Percentiles rank a stretch among this genome's conserved stretches.
Evolutionary conservation across 2,329 filamentous ascomycete genomes (phyloP).

Genomic region (Emmonsiellopsis sp.): DNA sequence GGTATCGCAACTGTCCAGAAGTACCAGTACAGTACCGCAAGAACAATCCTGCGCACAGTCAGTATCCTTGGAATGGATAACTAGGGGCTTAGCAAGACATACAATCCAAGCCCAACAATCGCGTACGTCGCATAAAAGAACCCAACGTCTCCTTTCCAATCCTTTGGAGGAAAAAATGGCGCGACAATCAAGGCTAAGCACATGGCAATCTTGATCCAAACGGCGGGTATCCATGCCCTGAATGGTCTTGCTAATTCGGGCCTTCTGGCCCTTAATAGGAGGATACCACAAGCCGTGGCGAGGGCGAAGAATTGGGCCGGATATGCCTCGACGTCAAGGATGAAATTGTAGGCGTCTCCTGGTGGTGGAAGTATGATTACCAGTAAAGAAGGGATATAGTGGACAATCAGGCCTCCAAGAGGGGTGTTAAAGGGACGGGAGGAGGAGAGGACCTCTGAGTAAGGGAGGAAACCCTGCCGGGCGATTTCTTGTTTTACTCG

Average conservation of each 20-base stretch:
- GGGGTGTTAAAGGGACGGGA: conserved; percentile 60
- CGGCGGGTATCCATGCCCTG: conserved; percentile 54
- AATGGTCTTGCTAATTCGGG: conserved; percentile 57
- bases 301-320: conserved; percentile 53
- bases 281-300: conserved; percentile 48
- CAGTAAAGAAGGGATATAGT: conserved; percentile 59
- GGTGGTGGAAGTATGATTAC: conserved; percentile 59
- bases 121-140: conserved; percentile 48
- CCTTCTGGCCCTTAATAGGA: conserved; percentile 51
- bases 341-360: conserved; percentile 60
- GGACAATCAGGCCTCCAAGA: conserved; percentile 57
- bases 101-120: conserved; percentile 36
- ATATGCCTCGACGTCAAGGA: conserved; percentile 63
- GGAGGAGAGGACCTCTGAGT: conserved; percentile 50
- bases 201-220: conserved; percentile 43
- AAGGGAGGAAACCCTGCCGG: conserved; percentile 61
- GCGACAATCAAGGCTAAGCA: conserved; percentile 3
- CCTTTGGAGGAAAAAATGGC: conserved; percentile 33
- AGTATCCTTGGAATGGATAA: not conserved
- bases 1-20: conserved; percentile 57
- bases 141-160: conserved; percentile 36
- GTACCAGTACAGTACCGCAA: conserved; percentile 59
- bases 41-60: conserved; percentile 11
- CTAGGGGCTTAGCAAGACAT: conserved; percentile 18
- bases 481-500: conserved; percentile 65